Evolutionary conservation across 2,329 filamentous ascomycete species (phyloP).

Genomic region (Trichoderma arundinaceum): DNA sequence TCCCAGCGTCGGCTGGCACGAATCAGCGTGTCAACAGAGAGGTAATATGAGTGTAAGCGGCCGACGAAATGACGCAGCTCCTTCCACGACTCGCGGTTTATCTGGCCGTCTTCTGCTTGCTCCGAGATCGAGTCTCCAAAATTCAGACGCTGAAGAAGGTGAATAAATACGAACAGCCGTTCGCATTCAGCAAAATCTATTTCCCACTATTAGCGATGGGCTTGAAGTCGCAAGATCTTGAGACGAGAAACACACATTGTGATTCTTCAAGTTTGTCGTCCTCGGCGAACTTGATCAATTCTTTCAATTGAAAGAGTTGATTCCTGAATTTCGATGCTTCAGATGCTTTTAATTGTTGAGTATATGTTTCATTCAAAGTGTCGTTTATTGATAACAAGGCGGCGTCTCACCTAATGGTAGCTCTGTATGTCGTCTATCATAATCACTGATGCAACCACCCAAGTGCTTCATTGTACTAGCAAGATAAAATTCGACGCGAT

Average conservation of each 20-base stretch:
- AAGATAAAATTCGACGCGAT: constrained; percentile 34
- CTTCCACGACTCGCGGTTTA: constrained; percentile 33
- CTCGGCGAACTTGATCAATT: neutral
- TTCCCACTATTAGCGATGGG: neutral
- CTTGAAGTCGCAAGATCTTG: too few species aligned
- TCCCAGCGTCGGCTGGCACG: constrained; percentile 38
- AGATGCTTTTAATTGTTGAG: neutral
- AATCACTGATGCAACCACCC: constrained; percentile 29
- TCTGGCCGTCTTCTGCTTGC: constrained; percentile 21
- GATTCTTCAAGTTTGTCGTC: neutral
- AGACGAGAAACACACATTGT: neutral
- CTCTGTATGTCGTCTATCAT: neutral
- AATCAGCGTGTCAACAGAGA: constrained; percentile 34
- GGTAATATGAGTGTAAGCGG: constrained; percentile 38
- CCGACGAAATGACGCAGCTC: constrained; percentile 41
- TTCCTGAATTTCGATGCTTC: neutral
- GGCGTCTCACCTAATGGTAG: neutral
- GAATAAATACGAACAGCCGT: constrained; percentile 10
- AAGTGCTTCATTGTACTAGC: constrained; percentile 26
- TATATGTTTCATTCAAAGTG: neutral
- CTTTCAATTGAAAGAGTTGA: neutral
- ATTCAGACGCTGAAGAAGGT: neutral
- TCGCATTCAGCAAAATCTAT: constrained; percentile 25
- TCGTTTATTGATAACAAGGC: too few species aligned
- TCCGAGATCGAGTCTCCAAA: constrained; percentile 14